Base-by-base conservation (phyloP, 2,329 filamentous ascomycete genomes). In the Trichoderma asperellum region DNA sequence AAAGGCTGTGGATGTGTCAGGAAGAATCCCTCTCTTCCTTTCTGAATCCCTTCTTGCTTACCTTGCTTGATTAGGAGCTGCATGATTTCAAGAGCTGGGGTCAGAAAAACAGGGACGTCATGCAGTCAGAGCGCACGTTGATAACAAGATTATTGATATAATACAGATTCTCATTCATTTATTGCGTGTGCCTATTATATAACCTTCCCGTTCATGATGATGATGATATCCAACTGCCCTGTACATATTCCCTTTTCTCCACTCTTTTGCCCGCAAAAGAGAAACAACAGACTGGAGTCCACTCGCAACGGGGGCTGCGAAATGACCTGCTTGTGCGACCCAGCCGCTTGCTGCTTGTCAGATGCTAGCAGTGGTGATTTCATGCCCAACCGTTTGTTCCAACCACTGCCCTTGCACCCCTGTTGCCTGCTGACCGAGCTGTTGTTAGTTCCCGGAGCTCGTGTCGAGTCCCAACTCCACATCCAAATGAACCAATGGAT, bases 401-500 rank as follows among this genome's bases (percentile, higher is more conserved):
- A 34, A 57, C 27, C 27, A 11, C 18, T 34, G 40, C 37, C 53
- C 63, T 27, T 43, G 40, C n/a, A 24, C 29, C 59, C 59, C 59
- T 12, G 43, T 66, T 58, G 53, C 55, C 53, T 40, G 53, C 63
- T 66, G 63, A 66, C 63, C 63, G 63, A 66, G 40, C 62, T 65
- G 37, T 57, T 65, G 37, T 57, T 65, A 67, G 55, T 67, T 43
- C 47, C 47, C 47, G n/a, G 43, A 3, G 55, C 40, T 57, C 60
- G 56, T 43, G 47, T 61, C 47, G 63, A 68, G 56, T 62, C 58
- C 66, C 66, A 68, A 68, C 66, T 68, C 66, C 66, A 62, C 66
- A 57, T 47, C 32, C 58, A 24, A 49, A 57, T 56, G 57, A 49
- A 47, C 56, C 66, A 56, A 24, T 43, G 40, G 47, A 24, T 55